Evolutionary conservation across 1,284 basidiomycete species (phyloP), one percentile per base, ranked within the genome.

Genomic region (Pseudozyma tsukubaensis): DNA sequence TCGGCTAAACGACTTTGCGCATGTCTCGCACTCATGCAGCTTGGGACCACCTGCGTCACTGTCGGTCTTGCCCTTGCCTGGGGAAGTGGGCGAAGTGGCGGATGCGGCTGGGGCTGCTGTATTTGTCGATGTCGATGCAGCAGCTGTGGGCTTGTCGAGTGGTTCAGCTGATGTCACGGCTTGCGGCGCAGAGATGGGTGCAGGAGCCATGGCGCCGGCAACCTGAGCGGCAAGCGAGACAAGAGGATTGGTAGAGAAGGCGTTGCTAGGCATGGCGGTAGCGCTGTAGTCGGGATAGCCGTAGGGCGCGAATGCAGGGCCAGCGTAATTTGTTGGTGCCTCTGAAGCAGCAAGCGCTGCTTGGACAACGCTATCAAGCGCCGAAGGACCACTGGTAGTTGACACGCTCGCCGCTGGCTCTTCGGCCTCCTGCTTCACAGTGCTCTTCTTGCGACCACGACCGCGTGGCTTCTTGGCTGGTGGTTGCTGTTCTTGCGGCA

Each of bases 21-120:
- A 83, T 13, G 76, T 72, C 54, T 81, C 82, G 64, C 81, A 83
- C 35, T 77, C 77, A 59, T 83, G 82, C 55, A 80, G 62, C 62
- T 83, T 83, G 39, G 81, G 81, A 4, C 82, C 82, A n/a, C 82
- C 82, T 11, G 81, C 80, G 39, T 83, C 82, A 62, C 75, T 80
- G 51, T 83, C 82, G n/a, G 76, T 76, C 50, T 61, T 69, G 42
- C 14, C 40, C 51, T 72, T 79, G 57, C 63, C 53, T 32, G 63
- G 64, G 8, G 68, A 69, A 6, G 60, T 59, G 10, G 67, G 60
- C 40, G 67, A 69, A n/a, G 60, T 53, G 48, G 64, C 54, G 16
- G 73, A 50, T 49, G 54, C 53, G 4, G 57, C 58, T 34, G 61
- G 35, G n/a, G 67, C 48, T 19, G 56, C 24, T 11, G 61, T 51